These are phyloP conservation scores for Xylariaceae sp. DNA, from an alignment of 2,329 filamentous ascomycete genomes.

Conservation along the genomic window DNA sequence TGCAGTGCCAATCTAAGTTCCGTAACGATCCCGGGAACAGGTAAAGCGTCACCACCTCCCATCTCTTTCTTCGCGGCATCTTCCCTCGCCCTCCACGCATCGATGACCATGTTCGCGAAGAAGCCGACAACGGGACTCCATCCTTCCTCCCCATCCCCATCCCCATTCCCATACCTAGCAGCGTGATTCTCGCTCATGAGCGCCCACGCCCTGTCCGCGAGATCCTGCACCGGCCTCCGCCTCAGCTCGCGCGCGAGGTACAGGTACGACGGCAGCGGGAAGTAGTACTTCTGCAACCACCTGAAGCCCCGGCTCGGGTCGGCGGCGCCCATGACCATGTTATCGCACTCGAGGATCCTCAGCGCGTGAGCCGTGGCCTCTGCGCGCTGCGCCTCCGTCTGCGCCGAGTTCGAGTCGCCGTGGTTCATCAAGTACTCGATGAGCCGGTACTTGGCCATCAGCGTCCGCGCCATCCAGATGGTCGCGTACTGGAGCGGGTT, in stretches of 20 bases:
- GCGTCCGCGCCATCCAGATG: slow-evolving; percentile 33
- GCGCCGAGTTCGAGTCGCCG: slow-evolving; percentile 8
- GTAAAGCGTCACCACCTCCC: too few species aligned
- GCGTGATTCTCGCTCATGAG: slow-evolving; percentile 41
- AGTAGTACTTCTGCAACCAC: slow-evolving; percentile 36
- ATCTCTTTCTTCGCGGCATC: too few species aligned
- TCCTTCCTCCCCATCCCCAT: too few species aligned
- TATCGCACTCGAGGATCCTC: slow-evolving; percentile 34
- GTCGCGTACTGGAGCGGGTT: slow-evolving; percentile 39
- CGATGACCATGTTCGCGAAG: too few species aligned
- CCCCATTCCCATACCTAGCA: too few species aligned
- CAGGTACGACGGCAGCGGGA: slow-evolving; percentile 38
- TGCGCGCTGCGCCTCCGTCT: slow-evolving; percentile 20
- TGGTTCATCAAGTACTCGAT: slow-evolving; percentile 40
- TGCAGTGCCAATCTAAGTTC: too few species aligned
- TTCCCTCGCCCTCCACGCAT: too few species aligned
- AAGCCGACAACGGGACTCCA: too few species aligned
- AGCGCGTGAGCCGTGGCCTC: slow-evolving; percentile 29
- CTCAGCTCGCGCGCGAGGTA: slow-evolving; percentile 34
- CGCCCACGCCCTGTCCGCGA: slow-evolving; percentile 37
- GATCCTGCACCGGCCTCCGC: slow-evolving; percentile 10
- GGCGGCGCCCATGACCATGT: slow-evolving; percentile 29
- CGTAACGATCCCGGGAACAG: too few species aligned
- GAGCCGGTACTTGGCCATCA: slow-evolving; percentile 45
- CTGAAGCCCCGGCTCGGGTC: too few species aligned